These are phyloP conservation scores for Hygrophila difformis DNA, from an alignment of 257 asterid genomes.

Conservation along the genomic window DNA sequence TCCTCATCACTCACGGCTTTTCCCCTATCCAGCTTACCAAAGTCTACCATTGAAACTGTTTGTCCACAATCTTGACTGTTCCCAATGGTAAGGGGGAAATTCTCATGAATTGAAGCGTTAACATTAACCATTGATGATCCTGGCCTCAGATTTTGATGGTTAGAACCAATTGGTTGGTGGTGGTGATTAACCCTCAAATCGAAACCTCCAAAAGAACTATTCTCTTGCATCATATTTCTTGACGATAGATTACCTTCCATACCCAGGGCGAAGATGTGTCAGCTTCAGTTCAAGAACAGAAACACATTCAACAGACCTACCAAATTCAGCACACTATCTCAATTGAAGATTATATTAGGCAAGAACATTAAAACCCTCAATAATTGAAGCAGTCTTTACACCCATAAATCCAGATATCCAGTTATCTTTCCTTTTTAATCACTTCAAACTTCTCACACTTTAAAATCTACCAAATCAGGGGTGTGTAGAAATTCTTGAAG, in stretches of 20 bases:
- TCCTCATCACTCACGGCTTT: conserved; percentile 69
- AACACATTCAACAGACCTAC: conserved; percentile 15
- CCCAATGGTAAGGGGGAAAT: conserved; percentile 48
- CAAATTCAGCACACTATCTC: conserved; percentile 12
- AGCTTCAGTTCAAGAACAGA: conserved; percentile 17
- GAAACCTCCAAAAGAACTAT: conserved; percentile 37
- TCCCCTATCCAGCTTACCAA: conserved; percentile 30
- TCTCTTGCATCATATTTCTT: conserved; percentile 37
- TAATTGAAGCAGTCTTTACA: too few species aligned
- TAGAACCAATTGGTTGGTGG: conserved; percentile 21
- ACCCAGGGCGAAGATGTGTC: background rate
- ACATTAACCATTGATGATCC: conserved; percentile 32
- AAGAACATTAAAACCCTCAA: too few species aligned
- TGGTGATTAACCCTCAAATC: conserved; percentile 43
- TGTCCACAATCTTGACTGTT: conserved; percentile 34
- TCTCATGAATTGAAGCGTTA: conserved; percentile 33
- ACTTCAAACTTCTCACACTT: too few species aligned
- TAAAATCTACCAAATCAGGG: too few species aligned
- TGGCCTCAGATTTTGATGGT: conserved; percentile 26
- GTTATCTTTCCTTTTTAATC: too few species aligned
- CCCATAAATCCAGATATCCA: too few species aligned
- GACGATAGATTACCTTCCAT: conserved; percentile 50
- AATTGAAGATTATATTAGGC: background rate
- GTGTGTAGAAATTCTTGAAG: too few species aligned
- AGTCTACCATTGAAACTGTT: conserved; percentile 27